A percentile compares a stretch with the other conserved stretches of the same genome.
Evolutionary conservation across 225 moss, liverwort and hornwort genomes (phyloP).

Genomic region (Thuidium tamariscinum): DNA sequence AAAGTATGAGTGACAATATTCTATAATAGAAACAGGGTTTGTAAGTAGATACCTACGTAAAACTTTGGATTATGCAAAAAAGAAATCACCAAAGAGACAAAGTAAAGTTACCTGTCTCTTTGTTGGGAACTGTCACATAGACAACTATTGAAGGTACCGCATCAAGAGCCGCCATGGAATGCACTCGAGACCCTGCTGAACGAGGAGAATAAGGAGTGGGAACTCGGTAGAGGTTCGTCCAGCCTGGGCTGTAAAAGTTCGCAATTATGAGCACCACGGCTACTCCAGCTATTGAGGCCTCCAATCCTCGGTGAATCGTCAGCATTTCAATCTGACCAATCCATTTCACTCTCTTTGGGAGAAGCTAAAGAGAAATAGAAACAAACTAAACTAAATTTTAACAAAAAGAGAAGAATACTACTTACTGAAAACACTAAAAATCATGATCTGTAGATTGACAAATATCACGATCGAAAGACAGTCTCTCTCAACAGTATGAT

Average conservation of each 20-base stretch:
- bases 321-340: slow-evolving; percentile 29
- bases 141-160: slow-evolving; percentile 57
- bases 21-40: not conserved
- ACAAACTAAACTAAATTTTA: not conserved
- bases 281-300: slow-evolving; percentile 33
- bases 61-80: not conserved
- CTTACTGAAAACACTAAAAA: not conserved
- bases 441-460: not conserved
- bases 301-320: slow-evolving; percentile 27
- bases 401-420: not conserved
- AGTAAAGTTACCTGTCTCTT: slow-evolving; percentile 48
- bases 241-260: slow-evolving; percentile 47
- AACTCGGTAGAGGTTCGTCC: slow-evolving; percentile 18
- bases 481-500: not conserved
- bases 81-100: not conserved
- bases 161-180: slow-evolving; percentile 59
- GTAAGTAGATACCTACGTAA: not conserved
- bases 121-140: slow-evolving; percentile 75
- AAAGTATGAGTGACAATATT: not conserved
- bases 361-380: not conserved
- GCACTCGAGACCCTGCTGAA: slow-evolving; percentile 17
- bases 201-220: slow-evolving; percentile 1
- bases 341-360: slow-evolving; percentile 15
- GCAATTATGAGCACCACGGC: slow-evolving; percentile 52
- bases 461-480: not conserved